Evolutionary conservation across 495 filamentous ascomycete species (phyloP).

Genomic region (Talaromyces borbonicus): DNA sequence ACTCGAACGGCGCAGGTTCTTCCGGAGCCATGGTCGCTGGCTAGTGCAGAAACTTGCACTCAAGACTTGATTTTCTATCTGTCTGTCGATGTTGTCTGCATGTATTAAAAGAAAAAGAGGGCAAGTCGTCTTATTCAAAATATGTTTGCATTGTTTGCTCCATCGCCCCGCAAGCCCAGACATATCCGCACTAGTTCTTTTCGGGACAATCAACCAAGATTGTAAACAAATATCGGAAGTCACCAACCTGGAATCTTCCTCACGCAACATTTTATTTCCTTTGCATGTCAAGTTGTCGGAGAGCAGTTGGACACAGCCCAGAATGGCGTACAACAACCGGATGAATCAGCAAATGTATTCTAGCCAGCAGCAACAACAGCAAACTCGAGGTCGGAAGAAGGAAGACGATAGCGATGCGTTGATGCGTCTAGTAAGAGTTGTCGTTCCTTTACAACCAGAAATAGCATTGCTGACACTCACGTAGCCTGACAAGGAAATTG

Average conservation of each 20-base stretch:
- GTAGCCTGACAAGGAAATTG: constrained; percentile 77
- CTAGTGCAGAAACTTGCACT: background rate
- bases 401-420: constrained; percentile 77
- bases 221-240: constrained; percentile 35
- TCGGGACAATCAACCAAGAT: constrained; percentile 17
- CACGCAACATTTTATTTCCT: too few species aligned
- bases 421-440: constrained; percentile 65
- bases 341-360: constrained; percentile 61
- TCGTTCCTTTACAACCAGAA: background rate
- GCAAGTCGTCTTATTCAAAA: constrained; percentile 4
- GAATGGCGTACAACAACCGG: constrained; percentile 58
- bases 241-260: too few species aligned
- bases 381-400: constrained; percentile 56
- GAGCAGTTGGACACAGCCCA: background rate
- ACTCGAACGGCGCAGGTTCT: constrained; percentile 17
- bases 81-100: background rate
- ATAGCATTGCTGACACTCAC: constrained; percentile 10
- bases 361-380: constrained; percentile 44
- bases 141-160: constrained; percentile 37
- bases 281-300: too few species aligned
- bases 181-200: constrained; percentile 27
- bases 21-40: constrained; percentile 23
- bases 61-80: background rate
- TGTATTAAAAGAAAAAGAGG: background rate
- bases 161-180: constrained; percentile 16